These are phyloP conservation scores for Nematodospora anomalae DNA, from an alignment of 1,139 yeast species.

Conservation along the genomic window DNA sequence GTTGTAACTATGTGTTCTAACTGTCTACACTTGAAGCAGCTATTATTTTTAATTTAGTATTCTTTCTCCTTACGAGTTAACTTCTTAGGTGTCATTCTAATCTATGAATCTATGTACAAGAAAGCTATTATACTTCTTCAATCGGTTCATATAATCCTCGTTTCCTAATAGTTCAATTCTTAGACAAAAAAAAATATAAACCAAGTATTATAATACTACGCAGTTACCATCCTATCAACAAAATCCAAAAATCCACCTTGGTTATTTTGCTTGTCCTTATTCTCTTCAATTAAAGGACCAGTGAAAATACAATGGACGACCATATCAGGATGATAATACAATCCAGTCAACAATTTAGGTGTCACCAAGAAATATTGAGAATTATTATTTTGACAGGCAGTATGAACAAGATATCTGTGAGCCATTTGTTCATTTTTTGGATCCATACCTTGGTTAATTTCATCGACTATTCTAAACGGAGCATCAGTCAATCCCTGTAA, in stretches of 20 bases:
- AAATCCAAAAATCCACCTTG: conserved; percentile 35
- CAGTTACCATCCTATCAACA: too few species aligned
- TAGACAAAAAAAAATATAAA: too few species aligned
- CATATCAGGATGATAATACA: conserved; percentile 81
- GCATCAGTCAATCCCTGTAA: conserved; percentile 88
- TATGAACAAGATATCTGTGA: conserved; percentile 81
- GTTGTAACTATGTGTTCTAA: too few species aligned
- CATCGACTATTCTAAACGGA: conserved; percentile 95
- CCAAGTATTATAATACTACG: too few species aligned
- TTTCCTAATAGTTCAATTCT: conserved; percentile 56
- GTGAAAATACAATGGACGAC: conserved; percentile 87
- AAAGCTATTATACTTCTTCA: conserved; percentile 24
- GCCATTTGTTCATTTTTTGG: conserved; percentile 87
- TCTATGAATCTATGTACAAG: conserved; percentile 12
- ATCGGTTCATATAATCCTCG: conserved; percentile 40
- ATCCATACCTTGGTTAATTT: conserved; percentile 99
- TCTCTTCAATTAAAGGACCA: conserved; percentile 39
- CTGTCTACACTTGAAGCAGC: too few species aligned
- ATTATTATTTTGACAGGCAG: conserved; percentile 65
- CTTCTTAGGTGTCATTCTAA: too few species aligned
- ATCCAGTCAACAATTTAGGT: conserved; percentile 81
- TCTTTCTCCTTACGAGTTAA: too few species aligned
- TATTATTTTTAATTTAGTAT: too few species aligned
- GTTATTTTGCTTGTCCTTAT: conserved; percentile 10
- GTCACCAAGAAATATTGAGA: conserved; percentile 89